These are phyloP conservation scores for Herpetospermum pedunculosum DNA, from an alignment of 306 rosid species.

Conservation along the genomic window DNA sequence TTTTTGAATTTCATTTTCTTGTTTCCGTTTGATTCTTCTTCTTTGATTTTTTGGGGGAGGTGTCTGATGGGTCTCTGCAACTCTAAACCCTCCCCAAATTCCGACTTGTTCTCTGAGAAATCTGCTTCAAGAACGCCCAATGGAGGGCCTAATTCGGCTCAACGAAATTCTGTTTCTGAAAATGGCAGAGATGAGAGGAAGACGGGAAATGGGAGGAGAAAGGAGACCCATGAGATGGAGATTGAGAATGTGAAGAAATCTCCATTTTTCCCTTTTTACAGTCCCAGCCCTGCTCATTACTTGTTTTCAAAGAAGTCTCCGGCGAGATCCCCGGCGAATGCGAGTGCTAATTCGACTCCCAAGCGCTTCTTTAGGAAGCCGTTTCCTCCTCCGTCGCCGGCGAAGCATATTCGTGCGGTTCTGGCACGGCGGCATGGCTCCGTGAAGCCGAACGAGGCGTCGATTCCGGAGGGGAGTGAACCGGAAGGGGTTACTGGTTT, in stretches of 20 bases:
- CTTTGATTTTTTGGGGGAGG: background rate
- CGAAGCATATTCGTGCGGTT: constrained; percentile 70
- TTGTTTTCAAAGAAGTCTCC: constrained; percentile 78
- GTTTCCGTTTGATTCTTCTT: constrained; percentile 11
- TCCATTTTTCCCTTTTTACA: constrained; percentile 63
- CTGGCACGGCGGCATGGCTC: constrained; percentile 70
- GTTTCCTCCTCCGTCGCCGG: constrained; percentile 89
- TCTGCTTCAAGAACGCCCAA: constrained; percentile 15
- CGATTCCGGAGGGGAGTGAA: constrained; percentile 60
- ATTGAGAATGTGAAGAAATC: constrained; percentile 58
- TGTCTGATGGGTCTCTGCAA: constrained; percentile 70
- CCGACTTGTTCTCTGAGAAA: constrained; percentile 19
- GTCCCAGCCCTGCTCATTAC: constrained; percentile 76
- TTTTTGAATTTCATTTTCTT: constrained; percentile 19
- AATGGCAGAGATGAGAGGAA: constrained; percentile 22
- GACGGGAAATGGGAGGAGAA: background rate
- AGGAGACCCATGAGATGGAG: constrained; percentile 11
- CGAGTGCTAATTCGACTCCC: constrained; percentile 42
- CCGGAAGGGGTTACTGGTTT: constrained; percentile 36
- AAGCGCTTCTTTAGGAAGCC: constrained; percentile 52
- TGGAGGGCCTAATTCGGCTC: background rate
- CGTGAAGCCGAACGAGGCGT: constrained; percentile 65
- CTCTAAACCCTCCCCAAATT: constrained; percentile 47
- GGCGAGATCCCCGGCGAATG: constrained; percentile 62
- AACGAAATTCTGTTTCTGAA: constrained; percentile 14